phyloP scores from a whole-genome alignment of 2,329 filamentous ascomycete genomes.

The Monosporascus sp. region DNA sequence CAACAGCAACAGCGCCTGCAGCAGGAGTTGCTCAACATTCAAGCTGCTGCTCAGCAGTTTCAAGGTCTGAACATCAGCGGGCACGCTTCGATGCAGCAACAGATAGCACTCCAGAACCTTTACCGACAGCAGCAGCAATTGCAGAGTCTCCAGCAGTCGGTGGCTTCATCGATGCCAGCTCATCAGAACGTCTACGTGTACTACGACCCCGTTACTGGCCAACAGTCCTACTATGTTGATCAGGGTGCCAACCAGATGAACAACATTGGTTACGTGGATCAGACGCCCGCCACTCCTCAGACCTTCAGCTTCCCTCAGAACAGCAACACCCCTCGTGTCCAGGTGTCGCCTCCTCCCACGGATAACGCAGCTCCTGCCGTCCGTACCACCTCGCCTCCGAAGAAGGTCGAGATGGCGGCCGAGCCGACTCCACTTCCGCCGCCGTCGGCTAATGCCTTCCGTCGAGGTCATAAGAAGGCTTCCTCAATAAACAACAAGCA shows the following conservation, averaged over 20 bases:
- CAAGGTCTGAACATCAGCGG: slow-evolving; percentile 68
- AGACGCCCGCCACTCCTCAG: slow-evolving; percentile 35
- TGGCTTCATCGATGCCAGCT: slow-evolving; percentile 49
- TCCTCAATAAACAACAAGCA: slow-evolving; percentile 65
- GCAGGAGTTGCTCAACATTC: slow-evolving; percentile 83
- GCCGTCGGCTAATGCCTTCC: slow-evolving; percentile 86
- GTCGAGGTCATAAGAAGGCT: slow-evolving; percentile 88
- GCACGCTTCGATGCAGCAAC: slow-evolving; percentile 42
- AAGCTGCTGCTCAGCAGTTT: slow-evolving; percentile 77
- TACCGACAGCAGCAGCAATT: slow-evolving; percentile 55
- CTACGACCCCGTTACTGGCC: slow-evolving; percentile 81
- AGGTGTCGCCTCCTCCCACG: slow-evolving; percentile 74
- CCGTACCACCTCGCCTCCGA: slow-evolving; percentile 63
- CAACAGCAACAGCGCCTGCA: slow-evolving; percentile 94
- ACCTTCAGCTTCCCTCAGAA: slow-evolving; percentile 38
- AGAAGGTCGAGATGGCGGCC: slow-evolving; percentile 64
- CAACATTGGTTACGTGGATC: slow-evolving; percentile 35
- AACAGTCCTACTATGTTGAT: slow-evolving; percentile 77
- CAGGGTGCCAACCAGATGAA: slow-evolving; percentile 46
- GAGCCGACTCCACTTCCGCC: slow-evolving; percentile 71
- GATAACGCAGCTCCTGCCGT: slow-evolving; percentile 46
- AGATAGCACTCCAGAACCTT: slow-evolving; percentile 49
- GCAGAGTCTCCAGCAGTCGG: slow-evolving; percentile 60
- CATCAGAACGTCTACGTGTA: slow-evolving; percentile 77
- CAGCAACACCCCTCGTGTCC: slow-evolving; percentile 63